Percentiles rank a stretch among this genome's conserved stretches.
phyloP scores from a whole-genome alignment of 169 alveolate genomes.

The Plasmodium relictum region DNA sequence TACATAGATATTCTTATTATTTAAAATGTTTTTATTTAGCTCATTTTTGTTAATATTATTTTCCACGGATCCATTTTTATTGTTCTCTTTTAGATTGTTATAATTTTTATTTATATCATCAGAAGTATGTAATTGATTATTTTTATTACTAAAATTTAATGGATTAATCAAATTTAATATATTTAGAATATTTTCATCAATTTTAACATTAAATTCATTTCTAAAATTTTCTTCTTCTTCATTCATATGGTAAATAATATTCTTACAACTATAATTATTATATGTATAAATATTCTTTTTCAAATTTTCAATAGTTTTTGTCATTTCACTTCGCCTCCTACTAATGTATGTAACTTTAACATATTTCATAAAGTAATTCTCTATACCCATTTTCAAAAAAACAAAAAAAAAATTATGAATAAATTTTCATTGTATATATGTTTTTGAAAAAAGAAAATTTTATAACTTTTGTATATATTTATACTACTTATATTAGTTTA shows the following conservation, averaged over 20 bases:
- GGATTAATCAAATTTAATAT: slow-evolving; percentile 33
- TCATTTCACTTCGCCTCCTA: slow-evolving; percentile 74
- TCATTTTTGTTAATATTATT: slow-evolving; percentile 1
- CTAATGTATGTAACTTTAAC: slow-evolving; percentile 43
- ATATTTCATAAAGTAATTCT: slow-evolving; percentile 47
- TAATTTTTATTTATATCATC: neutral
- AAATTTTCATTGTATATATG: neutral
- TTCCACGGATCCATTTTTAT: neutral
- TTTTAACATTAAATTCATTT: slow-evolving; percentile 24
- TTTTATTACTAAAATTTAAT: neutral
- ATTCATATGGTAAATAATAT: slow-evolving; percentile 37
- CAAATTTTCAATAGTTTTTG: slow-evolving; percentile 59
- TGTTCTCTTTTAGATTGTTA: neutral
- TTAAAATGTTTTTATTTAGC: neutral
- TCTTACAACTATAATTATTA: slow-evolving; percentile 46
- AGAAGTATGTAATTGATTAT: neutral
- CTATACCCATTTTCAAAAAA: slow-evolving; percentile 54
- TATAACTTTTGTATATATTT: too few relatives aligned
- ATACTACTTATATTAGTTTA: too few relatives aligned
- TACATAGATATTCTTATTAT: slow-evolving; percentile 1
- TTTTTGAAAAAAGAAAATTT: too few relatives aligned
- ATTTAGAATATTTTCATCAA: slow-evolving; percentile 33
- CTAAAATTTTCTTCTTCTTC: slow-evolving; percentile 24
- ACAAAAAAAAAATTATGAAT: too few relatives aligned
- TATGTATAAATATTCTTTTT: slow-evolving; percentile 65